Evolutionary conservation across 768 basidiomycete species (phyloP).

Genomic region (Tylopilus subfusipes): DNA sequence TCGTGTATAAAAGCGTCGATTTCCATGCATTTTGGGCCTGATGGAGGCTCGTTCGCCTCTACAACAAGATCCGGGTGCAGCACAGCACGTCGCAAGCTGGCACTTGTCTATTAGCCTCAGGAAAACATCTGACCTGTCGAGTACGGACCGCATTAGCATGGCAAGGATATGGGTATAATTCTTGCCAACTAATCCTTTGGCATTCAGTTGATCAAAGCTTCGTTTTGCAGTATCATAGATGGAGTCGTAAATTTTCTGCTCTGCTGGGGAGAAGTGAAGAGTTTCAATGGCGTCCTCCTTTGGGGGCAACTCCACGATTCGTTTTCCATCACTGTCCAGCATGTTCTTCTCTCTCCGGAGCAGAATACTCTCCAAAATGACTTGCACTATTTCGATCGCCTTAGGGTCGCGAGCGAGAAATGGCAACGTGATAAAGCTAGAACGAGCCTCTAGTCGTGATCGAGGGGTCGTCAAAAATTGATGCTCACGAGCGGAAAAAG

Average conservation of each 20-base stretch:
- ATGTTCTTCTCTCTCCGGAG: conserved; percentile 91
- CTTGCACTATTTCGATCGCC: conserved; percentile 92
- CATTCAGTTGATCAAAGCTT: conserved; percentile 75
- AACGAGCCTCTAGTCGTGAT: conserved; percentile 2
- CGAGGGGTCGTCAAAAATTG: neutral
- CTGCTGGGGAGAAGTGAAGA: conserved; percentile 77
- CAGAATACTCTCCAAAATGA: conserved; percentile 84
- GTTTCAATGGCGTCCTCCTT: conserved; percentile 76
- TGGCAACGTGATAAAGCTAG: conserved; percentile 84
- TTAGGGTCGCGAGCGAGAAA: conserved; percentile 90
- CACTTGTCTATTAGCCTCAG: conserved; percentile 6
- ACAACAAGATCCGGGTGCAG: conserved; percentile 86
- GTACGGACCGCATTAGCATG: conserved; percentile 84
- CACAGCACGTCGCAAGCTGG: conserved; percentile 84
- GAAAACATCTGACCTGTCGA: neutral
- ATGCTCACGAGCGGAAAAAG: conserved; percentile 82
- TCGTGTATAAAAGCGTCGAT: conserved; percentile 57
- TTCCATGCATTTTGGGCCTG: conserved; percentile 40
- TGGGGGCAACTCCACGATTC: conserved; percentile 81
- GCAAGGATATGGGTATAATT: conserved; percentile 89
- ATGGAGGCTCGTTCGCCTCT: conserved; percentile 37
- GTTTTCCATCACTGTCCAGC: conserved; percentile 80
- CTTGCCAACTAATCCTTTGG: conserved; percentile 72
- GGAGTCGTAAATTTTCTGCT: conserved; percentile 86
- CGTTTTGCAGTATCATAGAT: conserved; percentile 77